Evolutionary conservation across 768 basidiomycete genomes (phyloP), one percentile per base, ranked within the genome.

Genomic region (Lactarius sp.): DNA sequence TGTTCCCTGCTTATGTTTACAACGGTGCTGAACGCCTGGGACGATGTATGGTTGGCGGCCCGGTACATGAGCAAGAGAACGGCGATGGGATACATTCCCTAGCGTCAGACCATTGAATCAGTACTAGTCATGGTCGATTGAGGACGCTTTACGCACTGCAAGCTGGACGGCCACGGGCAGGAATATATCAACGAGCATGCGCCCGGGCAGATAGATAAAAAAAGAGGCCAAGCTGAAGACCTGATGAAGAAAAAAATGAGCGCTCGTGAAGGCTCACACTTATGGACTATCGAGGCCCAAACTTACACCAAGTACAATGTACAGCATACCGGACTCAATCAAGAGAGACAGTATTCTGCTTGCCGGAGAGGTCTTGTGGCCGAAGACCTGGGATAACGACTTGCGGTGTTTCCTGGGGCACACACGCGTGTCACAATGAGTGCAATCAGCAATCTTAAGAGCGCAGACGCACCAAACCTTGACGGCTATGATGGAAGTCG

Each of bases 71-170:
- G 34, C 13, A 62, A 6, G n/a, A 64, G 36, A 9, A 54, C 42
- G 57, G 50, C 22, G 20, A 59, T 53, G 7, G 57, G 62, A 41
- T 64, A 59, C 14, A 64, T 64, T 42, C 61, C 50, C 56, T 62
- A 47, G 7, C 20, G 8, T 8, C 51, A 41, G 33, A 33, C 22
- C n/a, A n/a, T 7, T 46, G 9, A 22, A 44, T 56, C 31, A 62
- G 33, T 6, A 10, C 54, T 16, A 9, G 22, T 46, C 36, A 2
- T 16, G 39, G n/a, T 1, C 20, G 14, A 52, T 9, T 36, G 9
- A 20, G 20, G n/a, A 18, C 20, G 34, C 9, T 12, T 4, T 34
- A 50, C 55, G 34, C 27, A 62, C 61, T 10, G 55, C 61, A 6
- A 62, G 49, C 12, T 62, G 61, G 14, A 62, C 55, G 7, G 13